Conservation (phyloP, 176 grass and related monocot species). For the Paspalum vaginatum region DNA sequence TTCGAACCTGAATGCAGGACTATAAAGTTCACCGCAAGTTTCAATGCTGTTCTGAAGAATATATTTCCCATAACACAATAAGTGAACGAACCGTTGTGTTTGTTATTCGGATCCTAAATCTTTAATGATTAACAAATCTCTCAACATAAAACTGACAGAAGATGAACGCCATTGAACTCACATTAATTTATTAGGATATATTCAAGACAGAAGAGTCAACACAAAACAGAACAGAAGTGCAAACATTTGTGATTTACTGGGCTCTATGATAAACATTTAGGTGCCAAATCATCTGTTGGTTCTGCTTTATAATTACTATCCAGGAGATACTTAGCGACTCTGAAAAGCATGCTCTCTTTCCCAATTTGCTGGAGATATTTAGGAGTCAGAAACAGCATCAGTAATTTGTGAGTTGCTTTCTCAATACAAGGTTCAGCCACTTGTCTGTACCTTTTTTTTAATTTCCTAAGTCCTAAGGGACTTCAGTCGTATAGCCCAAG, state of each 20-base stretch:
- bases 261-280: neutral
- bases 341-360: neutral
- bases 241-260: neutral
- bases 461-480: neutral
- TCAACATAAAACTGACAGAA: neutral
- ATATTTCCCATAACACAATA: slow-evolving; percentile 39
- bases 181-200: neutral
- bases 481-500: neutral
- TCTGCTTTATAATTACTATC: neutral
- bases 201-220: neutral
- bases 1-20: slow-evolving; percentile 28
- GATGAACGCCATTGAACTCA: neutral
- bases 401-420: neutral
- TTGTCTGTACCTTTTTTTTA: no score
- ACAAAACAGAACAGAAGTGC: neutral
- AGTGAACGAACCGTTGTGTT: slow-evolving; percentile 6
- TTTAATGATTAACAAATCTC: slow-evolving; percentile 23
- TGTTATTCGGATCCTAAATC: slow-evolving; percentile 1
- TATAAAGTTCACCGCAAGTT: slow-evolving; percentile 36
- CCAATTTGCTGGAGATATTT: neutral
- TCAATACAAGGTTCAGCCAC: neutral
- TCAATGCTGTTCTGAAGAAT: slow-evolving; percentile 45
- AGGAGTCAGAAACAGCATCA: neutral
- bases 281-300: neutral
- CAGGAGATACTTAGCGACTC: neutral